Evolutionary conservation across 495 filamentous ascomycete species (phyloP).

Genomic region (Aspergillus nidulans): DNA sequence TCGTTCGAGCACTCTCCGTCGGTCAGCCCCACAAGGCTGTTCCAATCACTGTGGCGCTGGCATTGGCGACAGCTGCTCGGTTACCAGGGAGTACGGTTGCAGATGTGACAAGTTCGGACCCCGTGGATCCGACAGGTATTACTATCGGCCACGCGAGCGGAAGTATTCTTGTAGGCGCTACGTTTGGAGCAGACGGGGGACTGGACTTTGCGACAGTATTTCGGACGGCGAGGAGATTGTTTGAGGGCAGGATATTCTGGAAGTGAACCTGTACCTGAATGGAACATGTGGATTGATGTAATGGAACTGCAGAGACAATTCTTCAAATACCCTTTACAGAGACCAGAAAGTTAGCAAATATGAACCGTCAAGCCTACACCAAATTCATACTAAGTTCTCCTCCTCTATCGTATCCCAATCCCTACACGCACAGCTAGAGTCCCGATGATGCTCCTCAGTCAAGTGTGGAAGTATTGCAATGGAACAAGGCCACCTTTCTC

Average conservation of each 20-base stretch:
- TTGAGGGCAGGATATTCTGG: slow-evolving; percentile 53
- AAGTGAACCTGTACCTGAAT: too few relatives aligned
- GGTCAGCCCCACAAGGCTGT: slow-evolving; percentile 62
- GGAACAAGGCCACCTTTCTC: too few relatives aligned
- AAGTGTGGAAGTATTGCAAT: too few relatives aligned
- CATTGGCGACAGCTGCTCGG: slow-evolving; percentile 51
- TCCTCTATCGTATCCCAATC: too few relatives aligned
- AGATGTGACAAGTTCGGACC: slow-evolving; percentile 22
- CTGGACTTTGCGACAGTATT: slow-evolving; percentile 46
- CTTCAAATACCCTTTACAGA: too few relatives aligned
- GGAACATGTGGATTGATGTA: too few relatives aligned
- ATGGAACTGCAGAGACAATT: too few relatives aligned
- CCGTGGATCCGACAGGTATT: slow-evolving; percentile 32
- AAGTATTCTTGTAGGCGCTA: slow-evolving; percentile 51
- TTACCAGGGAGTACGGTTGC: slow-evolving; percentile 36
- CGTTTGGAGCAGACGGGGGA: slow-evolving; percentile 32
- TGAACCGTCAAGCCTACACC: too few relatives aligned
- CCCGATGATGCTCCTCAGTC: too few relatives aligned
- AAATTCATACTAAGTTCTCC: too few relatives aligned
- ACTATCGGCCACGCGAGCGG: slow-evolving; percentile 61
- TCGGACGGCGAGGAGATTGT: slow-evolving; percentile 51
- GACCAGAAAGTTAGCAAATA: too few relatives aligned
- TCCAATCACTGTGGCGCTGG: slow-evolving; percentile 58
- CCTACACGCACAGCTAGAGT: too few relatives aligned
- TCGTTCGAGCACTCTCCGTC: slow-evolving; percentile 42